Conservation (phyloP, 768 basidiomycete genomes). For the Mycena galopus region DNA sequence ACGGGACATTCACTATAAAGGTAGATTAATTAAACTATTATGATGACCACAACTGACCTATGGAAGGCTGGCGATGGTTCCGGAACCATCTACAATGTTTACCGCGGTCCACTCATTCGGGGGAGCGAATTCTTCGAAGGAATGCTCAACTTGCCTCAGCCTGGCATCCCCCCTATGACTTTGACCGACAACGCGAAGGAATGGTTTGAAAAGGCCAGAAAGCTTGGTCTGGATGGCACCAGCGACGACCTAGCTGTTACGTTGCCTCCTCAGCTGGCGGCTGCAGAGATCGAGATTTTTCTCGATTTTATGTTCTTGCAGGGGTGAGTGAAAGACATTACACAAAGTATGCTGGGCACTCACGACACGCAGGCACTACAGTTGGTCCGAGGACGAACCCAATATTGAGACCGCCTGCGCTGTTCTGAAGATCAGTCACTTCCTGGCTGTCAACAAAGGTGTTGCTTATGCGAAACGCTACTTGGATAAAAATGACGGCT, state of each 20-base stretch:
- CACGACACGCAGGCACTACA: background rate
- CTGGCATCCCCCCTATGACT: background rate
- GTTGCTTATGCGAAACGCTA: background rate
- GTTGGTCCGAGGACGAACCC: background rate
- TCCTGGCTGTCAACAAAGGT: background rate
- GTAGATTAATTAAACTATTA: background rate
- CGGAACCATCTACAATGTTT: background rate
- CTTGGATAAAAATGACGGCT: background rate
- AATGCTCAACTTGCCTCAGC: background rate
- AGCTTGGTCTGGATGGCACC: background rate
- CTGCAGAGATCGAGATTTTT: background rate
- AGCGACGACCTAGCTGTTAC: background rate
- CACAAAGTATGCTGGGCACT: background rate
- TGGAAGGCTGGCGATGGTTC: background rate
- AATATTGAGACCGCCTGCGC: background rate
- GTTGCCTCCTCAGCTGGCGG: background rate
- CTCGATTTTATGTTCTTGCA: background rate
- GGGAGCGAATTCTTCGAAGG: background rate
- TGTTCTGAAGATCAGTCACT: conserved; percentile 10
- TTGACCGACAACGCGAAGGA: background rate
- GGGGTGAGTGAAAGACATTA: background rate
- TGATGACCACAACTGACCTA: background rate
- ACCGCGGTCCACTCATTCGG: background rate
- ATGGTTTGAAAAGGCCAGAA: background rate
- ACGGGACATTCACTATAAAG: conserved; percentile 6